Evolutionary conservation across 1,139 yeast genomes (phyloP).

Genomic region (Casaregolazyma suthepensis): DNA sequence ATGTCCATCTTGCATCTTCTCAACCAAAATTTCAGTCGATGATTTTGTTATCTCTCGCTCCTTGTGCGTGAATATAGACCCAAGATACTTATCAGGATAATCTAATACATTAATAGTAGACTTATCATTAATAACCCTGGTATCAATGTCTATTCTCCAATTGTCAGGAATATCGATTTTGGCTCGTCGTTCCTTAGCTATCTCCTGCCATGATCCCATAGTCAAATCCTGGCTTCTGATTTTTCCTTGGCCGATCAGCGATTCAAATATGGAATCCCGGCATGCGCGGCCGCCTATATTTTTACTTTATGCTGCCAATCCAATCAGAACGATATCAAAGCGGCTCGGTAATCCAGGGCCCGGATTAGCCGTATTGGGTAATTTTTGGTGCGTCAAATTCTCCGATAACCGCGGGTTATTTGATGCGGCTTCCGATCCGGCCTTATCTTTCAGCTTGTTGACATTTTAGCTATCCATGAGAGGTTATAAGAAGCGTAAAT

Average conservation of each 20-base stretch:
- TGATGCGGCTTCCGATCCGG: not conserved
- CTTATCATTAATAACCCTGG: not conserved
- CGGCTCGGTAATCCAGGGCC: not conserved
- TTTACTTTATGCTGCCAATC: not conserved
- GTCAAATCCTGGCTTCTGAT: not conserved
- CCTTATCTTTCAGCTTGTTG: not conserved
- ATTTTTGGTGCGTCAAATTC: not conserved
- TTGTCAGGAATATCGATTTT: not conserved
- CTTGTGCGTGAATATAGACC: not conserved
- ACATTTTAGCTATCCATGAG: not conserved
- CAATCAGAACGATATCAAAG: not conserved
- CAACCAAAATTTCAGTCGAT: not conserved
- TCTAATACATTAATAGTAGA: not conserved
- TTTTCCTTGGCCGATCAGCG: not conserved
- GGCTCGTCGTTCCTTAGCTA: not conserved
- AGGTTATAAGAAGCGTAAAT: not conserved
- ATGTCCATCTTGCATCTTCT: not conserved
- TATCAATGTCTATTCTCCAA: not conserved
- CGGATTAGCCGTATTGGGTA: not conserved
- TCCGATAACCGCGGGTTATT: not conserved
- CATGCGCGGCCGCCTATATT: not conserved
- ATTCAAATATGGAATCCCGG: not conserved
- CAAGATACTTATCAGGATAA: not conserved
- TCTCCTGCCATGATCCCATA: not conserved
- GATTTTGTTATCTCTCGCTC: conserved; percentile 3